Evolutionary conservation across 2,329 filamentous ascomycete genomes (phyloP).

Genomic region (Xylaria digitata): DNA sequence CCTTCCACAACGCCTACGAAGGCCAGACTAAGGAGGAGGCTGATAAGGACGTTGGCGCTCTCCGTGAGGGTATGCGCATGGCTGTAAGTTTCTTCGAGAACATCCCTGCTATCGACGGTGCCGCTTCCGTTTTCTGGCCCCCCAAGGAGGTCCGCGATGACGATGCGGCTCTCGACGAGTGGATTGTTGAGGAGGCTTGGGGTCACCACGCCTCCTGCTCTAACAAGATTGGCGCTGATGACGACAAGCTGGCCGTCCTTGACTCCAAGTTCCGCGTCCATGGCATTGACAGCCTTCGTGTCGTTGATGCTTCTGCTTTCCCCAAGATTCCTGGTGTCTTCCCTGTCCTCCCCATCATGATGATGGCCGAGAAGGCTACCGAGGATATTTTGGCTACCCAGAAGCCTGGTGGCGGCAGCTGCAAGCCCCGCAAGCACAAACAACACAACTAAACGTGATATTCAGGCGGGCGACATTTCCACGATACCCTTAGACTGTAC

Average conservation of each 20-base stretch:
- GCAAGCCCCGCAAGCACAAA: constrained; percentile 21
- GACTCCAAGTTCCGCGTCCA: constrained; percentile 64
- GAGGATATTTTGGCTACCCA: constrained; percentile 43
- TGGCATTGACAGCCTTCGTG: constrained; percentile 61
- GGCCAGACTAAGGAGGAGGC: constrained; percentile 57
- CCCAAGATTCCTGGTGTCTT: constrained; percentile 59
- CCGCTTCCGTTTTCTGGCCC: constrained; percentile 44
- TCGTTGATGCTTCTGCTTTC: constrained; percentile 66
- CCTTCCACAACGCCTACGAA: constrained; percentile 70
- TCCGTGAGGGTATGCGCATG: constrained; percentile 66
- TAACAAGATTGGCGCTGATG: constrained; percentile 52
- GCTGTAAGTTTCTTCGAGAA: constrained; percentile 59
- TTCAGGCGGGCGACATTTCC: neutral
- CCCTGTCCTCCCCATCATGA: constrained; percentile 45
- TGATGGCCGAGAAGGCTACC: constrained; percentile 47
- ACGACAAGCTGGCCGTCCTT: constrained; percentile 63
- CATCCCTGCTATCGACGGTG: constrained; percentile 56
- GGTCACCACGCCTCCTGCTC: constrained; percentile 48
- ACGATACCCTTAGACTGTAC: constrained; percentile 31
- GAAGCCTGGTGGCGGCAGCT: neutral
- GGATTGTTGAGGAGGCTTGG: constrained; percentile 46
- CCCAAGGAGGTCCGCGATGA: constrained; percentile 37
- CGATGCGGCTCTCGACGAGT: constrained; percentile 42
- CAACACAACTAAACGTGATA: constrained; percentile 1
- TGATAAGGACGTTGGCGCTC: constrained; percentile 62